These are phyloP conservation scores for Starmerella scarabaei DNA, from an alignment of 805 yeast genomes.

Conservation along the genomic window DNA sequence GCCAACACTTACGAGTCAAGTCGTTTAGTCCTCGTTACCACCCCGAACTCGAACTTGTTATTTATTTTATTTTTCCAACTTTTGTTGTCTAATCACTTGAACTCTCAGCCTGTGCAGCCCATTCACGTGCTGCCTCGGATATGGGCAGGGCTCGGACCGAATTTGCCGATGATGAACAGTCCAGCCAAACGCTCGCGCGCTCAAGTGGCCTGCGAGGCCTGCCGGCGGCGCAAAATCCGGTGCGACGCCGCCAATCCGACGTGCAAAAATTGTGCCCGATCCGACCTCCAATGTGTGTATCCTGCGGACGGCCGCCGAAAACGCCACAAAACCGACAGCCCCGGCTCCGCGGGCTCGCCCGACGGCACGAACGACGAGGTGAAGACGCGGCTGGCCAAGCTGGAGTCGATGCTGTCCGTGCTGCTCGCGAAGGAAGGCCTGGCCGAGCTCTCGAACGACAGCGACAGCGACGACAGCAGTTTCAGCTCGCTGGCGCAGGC, in stretches of 20 bases:
- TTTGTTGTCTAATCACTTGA: no score
- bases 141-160: no score
- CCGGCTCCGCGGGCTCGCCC: not conserved
- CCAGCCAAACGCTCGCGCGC: conserved; percentile 35
- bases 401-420: conserved; percentile 22
- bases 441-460: not conserved
- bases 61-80: no score
- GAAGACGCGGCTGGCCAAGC: conserved; percentile 19
- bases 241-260: conserved; percentile 56
- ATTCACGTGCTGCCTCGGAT: no score
- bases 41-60: no score
- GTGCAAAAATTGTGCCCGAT: conserved; percentile 67
- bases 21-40: no score
- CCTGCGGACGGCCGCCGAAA: conserved; percentile 16
- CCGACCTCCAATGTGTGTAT: conserved; percentile 57
- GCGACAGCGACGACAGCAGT: conserved; percentile 2
- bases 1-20: no score
- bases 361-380: not conserved
- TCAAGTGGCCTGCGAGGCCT: conserved; percentile 80
- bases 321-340: not conserved
- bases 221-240: conserved; percentile 57
- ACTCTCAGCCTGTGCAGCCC: no score
- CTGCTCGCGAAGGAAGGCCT: conserved; percentile 10
- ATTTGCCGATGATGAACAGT: not conserved
- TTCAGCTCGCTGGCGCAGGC: not conserved